Evolutionary conservation across 2,329 filamentous ascomycete genomes (phyloP).

Genomic region (Cryoendolithus antarcticus): DNA sequence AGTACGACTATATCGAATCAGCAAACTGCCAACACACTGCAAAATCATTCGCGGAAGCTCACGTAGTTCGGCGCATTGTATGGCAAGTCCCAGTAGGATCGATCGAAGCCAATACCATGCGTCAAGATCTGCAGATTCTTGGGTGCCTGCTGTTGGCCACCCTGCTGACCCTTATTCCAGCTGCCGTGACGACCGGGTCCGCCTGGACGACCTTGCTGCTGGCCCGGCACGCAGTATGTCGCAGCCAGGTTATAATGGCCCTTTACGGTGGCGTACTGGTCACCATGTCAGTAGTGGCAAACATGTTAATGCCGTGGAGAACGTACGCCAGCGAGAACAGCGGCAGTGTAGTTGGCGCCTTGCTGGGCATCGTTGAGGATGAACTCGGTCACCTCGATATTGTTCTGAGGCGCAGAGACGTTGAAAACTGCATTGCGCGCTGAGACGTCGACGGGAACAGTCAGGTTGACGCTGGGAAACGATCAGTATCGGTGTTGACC

Average conservation of each 20-base stretch:
- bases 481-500: no score
- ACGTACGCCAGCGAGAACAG: slow-evolving; percentile 28
- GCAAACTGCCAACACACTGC: no score
- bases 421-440: slow-evolving; percentile 44
- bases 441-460: slow-evolving; percentile 43
- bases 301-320: no score
- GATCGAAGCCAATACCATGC: slow-evolving; percentile 45
- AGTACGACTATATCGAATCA: slow-evolving; percentile 34
- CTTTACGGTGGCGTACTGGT: slow-evolving; percentile 36
- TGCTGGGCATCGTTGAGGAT: slow-evolving; percentile 38
- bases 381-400: slow-evolving; percentile 48
- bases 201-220: slow-evolving; percentile 14
- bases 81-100: slow-evolving; percentile 50
- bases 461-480: slow-evolving; percentile 33
- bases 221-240: slow-evolving; percentile 46
- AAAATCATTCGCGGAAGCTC: no score
- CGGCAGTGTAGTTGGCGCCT: slow-evolving; percentile 38
- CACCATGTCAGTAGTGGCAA: not conserved
- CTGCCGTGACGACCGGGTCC: slow-evolving; percentile 11
- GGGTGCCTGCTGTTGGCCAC: slow-evolving; percentile 11
- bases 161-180: no score
- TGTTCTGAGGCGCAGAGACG: slow-evolving; percentile 30
- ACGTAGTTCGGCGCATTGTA: slow-evolving; percentile 46
- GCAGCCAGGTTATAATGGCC: slow-evolving; percentile 47
- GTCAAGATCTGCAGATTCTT: slow-evolving; percentile 37